A percentile compares a stretch with the other conserved stretches of the same genome.
phyloP scores from a whole-genome alignment of 768 basidiomycete genomes.

The Polyporus arcularius region DNA sequence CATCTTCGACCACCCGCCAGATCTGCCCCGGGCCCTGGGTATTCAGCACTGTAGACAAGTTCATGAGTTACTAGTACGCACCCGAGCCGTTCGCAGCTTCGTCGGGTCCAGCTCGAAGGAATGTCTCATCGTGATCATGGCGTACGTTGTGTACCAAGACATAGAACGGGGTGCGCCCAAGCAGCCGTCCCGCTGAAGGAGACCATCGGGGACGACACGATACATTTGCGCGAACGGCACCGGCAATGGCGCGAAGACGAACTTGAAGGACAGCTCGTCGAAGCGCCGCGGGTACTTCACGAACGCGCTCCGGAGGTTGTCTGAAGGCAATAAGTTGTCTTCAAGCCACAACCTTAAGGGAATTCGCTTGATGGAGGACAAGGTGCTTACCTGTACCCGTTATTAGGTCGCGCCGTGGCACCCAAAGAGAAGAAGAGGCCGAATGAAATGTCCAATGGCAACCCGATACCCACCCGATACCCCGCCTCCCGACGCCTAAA shows the following conservation, averaged over 20 bases:
- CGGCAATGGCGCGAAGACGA: slow-evolving; percentile 15
- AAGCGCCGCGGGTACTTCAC: slow-evolving; percentile 71
- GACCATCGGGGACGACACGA: slow-evolving; percentile 57
- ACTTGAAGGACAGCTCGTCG: slow-evolving; percentile 34
- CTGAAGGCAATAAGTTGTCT: slow-evolving; percentile 53
- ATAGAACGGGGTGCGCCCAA: slow-evolving; percentile 12
- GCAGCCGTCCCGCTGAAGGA: slow-evolving; percentile 49
- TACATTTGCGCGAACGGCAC: slow-evolving; percentile 40
- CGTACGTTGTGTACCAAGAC: slow-evolving; percentile 60
- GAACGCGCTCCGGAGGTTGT: slow-evolving; percentile 35
- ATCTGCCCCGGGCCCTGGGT: slow-evolving; percentile 69
- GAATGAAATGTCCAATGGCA: too few species aligned
- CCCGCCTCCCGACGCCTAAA: too few species aligned
- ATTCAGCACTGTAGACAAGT: slow-evolving; percentile 71
- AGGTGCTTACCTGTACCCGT: slow-evolving; percentile 23
- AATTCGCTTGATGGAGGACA: not conserved
- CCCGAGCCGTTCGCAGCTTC: slow-evolving; percentile 47
- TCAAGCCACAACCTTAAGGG: slow-evolving; percentile 63
- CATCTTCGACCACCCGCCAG: slow-evolving; percentile 76
- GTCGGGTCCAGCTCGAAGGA: slow-evolving; percentile 81
- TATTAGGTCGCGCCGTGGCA: not conserved
- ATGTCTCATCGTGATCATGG: slow-evolving; percentile 83
- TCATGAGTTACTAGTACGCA: slow-evolving; percentile 62
- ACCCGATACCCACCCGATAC: too few species aligned
- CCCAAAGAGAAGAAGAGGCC: too few species aligned